Conservation (phyloP, 108 stramenopile genomes). For the Stephanodiscus minutulus region DNA sequence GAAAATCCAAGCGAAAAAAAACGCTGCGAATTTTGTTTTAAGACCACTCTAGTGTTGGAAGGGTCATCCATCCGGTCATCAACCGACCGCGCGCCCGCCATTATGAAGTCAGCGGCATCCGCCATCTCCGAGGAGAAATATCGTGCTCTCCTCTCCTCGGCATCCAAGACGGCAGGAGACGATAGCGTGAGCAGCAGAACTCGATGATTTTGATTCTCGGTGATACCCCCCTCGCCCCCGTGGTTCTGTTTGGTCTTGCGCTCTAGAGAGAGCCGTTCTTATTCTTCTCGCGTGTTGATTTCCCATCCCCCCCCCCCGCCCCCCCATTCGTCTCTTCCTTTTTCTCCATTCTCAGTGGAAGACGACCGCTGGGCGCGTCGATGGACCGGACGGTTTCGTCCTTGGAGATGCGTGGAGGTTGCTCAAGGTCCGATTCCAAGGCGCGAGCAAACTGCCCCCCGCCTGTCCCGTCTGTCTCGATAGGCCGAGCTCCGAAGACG, state of each 20-base stretch:
- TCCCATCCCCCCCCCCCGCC: not conserved
- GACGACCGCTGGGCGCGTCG: constrained; percentile 26
- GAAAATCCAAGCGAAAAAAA: too few relatives aligned
- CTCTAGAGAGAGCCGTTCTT: too few relatives aligned
- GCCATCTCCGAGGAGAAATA: constrained; percentile 17
- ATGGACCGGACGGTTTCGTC: constrained; percentile 45
- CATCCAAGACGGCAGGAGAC: constrained; percentile 39
- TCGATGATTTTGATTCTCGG: not conserved
- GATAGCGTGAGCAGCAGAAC: constrained; percentile 16
- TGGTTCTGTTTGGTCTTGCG: not conserved
- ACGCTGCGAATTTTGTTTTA: too few relatives aligned
- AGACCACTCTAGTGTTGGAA: too few relatives aligned
- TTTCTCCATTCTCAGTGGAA: constrained; percentile 32
- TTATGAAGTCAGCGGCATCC: not conserved
- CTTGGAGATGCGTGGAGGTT: constrained; percentile 39
- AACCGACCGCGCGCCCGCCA: not conserved
- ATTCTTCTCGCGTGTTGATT: not conserved
- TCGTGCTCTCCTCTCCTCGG: constrained; percentile 37
- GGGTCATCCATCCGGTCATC: too few relatives aligned
- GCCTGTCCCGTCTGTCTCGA: constrained; percentile 50
- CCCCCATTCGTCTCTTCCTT: not conserved
- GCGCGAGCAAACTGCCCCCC: not conserved
- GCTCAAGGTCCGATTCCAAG: constrained; percentile 27
- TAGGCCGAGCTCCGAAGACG: constrained; percentile 22
- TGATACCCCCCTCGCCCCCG: not conserved